A percentile compares a stretch with the other conserved stretches of the same genome.
These are phyloP conservation scores for Pseudocercospora fijiensis DNA, from an alignment of 2,329 filamentous ascomycete species.

Conservation along the genomic window DNA sequence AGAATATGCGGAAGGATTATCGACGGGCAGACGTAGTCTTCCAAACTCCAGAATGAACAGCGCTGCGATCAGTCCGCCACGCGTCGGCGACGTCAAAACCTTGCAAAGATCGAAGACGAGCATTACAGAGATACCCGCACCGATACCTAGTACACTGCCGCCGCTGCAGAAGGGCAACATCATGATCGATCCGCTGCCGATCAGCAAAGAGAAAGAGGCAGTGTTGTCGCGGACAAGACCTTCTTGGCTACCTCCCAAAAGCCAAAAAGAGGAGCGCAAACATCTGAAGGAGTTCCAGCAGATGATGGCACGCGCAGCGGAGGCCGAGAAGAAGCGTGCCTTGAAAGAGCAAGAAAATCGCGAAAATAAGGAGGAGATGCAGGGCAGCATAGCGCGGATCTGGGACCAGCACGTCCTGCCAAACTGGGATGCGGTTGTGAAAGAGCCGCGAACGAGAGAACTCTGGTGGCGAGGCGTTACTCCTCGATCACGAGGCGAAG, in stretches of 20 bases:
- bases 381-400: conserved; percentile 53
- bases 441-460: conserved; percentile 67
- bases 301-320: conserved; percentile 69
- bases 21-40: conserved; percentile 48
- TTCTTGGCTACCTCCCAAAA: conserved; percentile 82
- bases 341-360: conserved; percentile 53
- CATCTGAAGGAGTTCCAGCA: conserved; percentile 83
- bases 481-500: conserved; percentile 64
- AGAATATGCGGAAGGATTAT: conserved; percentile 61
- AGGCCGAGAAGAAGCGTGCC: conserved; percentile 55
- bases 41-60: conserved; percentile 27
- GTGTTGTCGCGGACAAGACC: conserved; percentile 74
- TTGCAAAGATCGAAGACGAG: conserved; percentile 29
- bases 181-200: conserved; percentile 79
- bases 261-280: conserved; percentile 84
- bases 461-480: conserved; percentile 81
- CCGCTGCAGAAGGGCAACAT: conserved; percentile 71
- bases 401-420: conserved; percentile 78
- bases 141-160: conserved; percentile 20
- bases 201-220: conserved; percentile 83
- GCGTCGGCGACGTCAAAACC: conserved; percentile 27
- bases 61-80: conserved; percentile 41
- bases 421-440: conserved; percentile 70
- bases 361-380: conserved; percentile 53
- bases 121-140: conserved; percentile 52